Conservation (phyloP, 371 early-diverging fungal species). For the Antonospora locustae region DNA sequence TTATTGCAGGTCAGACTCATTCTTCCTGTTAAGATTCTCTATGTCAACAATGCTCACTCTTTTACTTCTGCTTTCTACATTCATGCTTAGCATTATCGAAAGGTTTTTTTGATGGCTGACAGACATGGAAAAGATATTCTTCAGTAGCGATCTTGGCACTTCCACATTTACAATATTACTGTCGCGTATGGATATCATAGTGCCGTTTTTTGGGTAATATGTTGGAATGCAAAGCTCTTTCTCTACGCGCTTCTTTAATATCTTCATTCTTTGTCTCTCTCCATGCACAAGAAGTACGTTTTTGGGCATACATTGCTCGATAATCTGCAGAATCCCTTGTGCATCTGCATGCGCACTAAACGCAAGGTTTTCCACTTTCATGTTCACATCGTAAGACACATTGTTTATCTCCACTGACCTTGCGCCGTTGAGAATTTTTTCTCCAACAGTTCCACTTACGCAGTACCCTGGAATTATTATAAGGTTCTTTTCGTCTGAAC, state of each 20-base stretch:
- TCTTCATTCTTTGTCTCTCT: constrained; percentile 72
- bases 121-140: neutral
- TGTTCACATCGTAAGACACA: constrained; percentile 66
- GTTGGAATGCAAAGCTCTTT: constrained; percentile 56
- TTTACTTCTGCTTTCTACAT: too few relatives aligned
- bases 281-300: constrained; percentile 97
- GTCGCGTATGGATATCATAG: neutral
- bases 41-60: too few relatives aligned
- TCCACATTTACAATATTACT: neutral
- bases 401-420: constrained; percentile 64
- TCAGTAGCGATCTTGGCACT: neutral
- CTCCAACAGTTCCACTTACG: constrained; percentile 78
- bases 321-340: constrained; percentile 85
- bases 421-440: constrained; percentile 74
- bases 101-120: too few relatives aligned
- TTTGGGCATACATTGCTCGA: constrained; percentile 71
- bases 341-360: constrained; percentile 97
- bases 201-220: neutral
- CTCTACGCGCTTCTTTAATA: constrained; percentile 63
- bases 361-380: constrained; percentile 77
- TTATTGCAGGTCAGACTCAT: too few relatives aligned
- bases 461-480: constrained; percentile 69
- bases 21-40: too few relatives aligned
- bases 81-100: too few relatives aligned
- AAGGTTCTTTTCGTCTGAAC: constrained; percentile 70